Evolutionary conservation across 2,329 filamentous ascomycete species (phyloP), one percentile per base, ranked within the genome.

Genomic region (Aspergillus caelatus): DNA sequence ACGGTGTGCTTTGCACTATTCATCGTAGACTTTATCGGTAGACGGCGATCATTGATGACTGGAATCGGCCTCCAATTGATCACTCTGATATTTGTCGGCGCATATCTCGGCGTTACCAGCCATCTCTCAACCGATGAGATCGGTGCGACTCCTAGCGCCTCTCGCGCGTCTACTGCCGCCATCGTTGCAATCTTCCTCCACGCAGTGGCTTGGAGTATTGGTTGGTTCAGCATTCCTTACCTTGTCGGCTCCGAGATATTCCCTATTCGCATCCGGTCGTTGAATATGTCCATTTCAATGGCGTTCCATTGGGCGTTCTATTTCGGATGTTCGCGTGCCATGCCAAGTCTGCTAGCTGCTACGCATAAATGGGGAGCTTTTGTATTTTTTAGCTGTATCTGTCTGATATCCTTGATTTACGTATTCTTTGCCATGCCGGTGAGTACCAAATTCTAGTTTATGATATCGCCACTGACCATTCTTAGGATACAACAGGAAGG

Each of bases 101-200:
- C 76, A 2, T 83, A 76, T 36, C 71, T 83, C 52, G 80, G 78
- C 1, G 75, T 72, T 46, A 67, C 66, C 1, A 64, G 61, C 3
- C 21, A 61, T 14, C 66, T 70, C 61, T 63, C 57, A 3, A 11
- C 60, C 0, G 61, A 60, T 0, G 30, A 66, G 62, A 73, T 57
- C 69, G 77, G 61, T 28, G 63, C 53, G 61, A 62, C n/a, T 3
- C 59, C 46, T 70, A 61, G 62, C 11, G 67, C 61, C 4, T 76
- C 4, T 60, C 74, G 67, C 1, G 72, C 80, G 5, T 76, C 75
- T 0, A 68, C 79, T 36, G 79, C 69, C 0, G 81, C 81, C 3
- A 75, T 83, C 26, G 81, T 80, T 0, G 75, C 78, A 2, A 76
- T 83, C 23, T 84, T 80, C 55, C 69, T 82, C 9, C 81, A 83